A percentile compares a stretch with the other conserved stretches of the same genome.
These are phyloP conservation scores for Cladosporium halotolerans DNA, from an alignment of 2,329 filamentous ascomycete genomes.

Conservation along the genomic window DNA sequence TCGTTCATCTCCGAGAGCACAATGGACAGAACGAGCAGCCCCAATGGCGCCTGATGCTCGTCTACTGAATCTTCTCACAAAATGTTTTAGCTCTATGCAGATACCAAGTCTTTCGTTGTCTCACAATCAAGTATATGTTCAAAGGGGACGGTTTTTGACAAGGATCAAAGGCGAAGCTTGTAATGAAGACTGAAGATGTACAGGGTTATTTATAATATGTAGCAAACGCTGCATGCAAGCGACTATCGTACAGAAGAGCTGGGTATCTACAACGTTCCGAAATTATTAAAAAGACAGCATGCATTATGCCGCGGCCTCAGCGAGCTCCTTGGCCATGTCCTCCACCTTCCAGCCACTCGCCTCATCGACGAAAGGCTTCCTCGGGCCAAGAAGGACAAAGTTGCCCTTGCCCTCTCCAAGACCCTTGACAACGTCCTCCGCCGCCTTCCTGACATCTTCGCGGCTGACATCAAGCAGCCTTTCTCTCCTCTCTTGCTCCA, in stretches of 20 bases:
- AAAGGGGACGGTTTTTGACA: too few species aligned
- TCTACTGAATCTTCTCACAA: too few species aligned
- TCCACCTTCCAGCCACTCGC: slow-evolving; percentile 65
- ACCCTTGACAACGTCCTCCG: slow-evolving; percentile 65
- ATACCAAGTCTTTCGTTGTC: too few species aligned
- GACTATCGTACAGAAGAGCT: slow-evolving; percentile 10
- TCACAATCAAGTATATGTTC: too few species aligned
- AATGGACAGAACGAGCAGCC: too few species aligned
- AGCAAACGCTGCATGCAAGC: background rate
- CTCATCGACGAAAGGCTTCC: slow-evolving; percentile 61
- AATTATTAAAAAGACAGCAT: background rate
- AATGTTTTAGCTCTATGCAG: too few species aligned
- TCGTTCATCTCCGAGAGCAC: too few species aligned
- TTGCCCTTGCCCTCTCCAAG: slow-evolving; percentile 13
- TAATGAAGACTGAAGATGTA: too few species aligned
- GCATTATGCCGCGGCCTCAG: slow-evolving; percentile 3
- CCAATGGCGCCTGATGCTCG: too few species aligned
- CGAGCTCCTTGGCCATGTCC: slow-evolving; percentile 50
- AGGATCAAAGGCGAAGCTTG: too few species aligned
- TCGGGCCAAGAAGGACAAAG: slow-evolving; percentile 7
- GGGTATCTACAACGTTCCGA: slow-evolving; percentile 8
- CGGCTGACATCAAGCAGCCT: slow-evolving; percentile 79
- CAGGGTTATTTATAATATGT: too few species aligned
- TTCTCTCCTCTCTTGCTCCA: slow-evolving; percentile 79
- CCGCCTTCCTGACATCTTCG: slow-evolving; percentile 71